A percentile compares a stretch with the other conserved stretches of the same genome.
phyloP scores from a whole-genome alignment of 768 basidiomycete species.

The Amanita jacksonii region DNA sequence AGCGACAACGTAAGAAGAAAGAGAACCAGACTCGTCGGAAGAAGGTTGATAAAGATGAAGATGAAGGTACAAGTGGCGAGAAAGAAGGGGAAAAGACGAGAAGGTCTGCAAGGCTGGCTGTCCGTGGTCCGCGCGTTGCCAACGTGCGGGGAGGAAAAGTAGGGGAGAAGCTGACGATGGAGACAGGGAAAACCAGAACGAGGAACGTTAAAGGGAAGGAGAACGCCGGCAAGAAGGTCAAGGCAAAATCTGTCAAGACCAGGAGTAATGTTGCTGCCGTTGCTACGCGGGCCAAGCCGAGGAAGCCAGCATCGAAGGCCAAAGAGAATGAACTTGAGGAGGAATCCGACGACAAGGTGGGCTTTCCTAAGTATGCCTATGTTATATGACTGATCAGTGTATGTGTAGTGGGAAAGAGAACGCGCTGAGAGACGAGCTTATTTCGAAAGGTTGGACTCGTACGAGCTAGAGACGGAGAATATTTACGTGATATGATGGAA shows the following conservation, averaged over 20 bases:
- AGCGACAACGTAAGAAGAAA: neutral
- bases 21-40: neutral
- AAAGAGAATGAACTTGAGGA: neutral
- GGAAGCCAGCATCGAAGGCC: neutral
- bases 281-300: neutral
- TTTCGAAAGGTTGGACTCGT: constrained; percentile 7
- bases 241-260: neutral
- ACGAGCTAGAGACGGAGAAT: constrained; percentile 7
- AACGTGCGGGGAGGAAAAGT: no score
- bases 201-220: constrained; percentile 8
- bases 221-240: neutral
- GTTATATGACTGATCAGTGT: neutral
- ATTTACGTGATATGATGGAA: constrained; percentile 5
- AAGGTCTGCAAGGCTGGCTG: constrained; percentile 5
- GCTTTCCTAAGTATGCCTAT: neutral
- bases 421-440: neutral
- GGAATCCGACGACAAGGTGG: neutral
- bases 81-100: no score
- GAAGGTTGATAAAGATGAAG: neutral
- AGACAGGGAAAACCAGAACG: no score
- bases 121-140: neutral
- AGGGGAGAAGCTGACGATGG: no score
- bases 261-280: neutral
- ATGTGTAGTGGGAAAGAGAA: constrained; percentile 3
- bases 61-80: no score